A percentile compares a stretch with the other conserved stretches of the same genome.
Evolutionary conservation across 495 filamentous ascomycete genomes (phyloP).

Genomic region (Aspergillus wentii): DNA sequence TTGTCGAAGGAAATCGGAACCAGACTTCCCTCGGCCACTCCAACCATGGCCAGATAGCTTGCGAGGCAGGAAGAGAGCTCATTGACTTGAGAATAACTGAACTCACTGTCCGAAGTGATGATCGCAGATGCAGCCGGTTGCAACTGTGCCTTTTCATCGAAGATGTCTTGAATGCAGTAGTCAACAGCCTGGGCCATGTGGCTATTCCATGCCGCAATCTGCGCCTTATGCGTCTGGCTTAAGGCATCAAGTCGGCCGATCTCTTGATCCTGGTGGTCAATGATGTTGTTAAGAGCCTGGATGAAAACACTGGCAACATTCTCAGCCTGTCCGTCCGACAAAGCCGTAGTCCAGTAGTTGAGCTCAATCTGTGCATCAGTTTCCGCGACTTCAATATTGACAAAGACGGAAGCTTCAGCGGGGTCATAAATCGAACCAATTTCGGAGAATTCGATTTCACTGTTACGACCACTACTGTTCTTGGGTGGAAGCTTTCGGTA

Average conservation of each 20-base stretch:
- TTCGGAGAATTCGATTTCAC: slow-evolving; percentile 33
- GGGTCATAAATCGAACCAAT: slow-evolving; percentile 47
- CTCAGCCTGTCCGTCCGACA: slow-evolving; percentile 5
- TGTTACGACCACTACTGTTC: slow-evolving; percentile 12
- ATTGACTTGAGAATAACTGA: slow-evolving; percentile 48
- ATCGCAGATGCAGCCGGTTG: slow-evolving; percentile 37
- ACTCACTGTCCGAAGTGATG: slow-evolving; percentile 42
- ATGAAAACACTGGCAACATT: neutral
- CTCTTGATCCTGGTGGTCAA: neutral
- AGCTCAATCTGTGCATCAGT: slow-evolving; percentile 43
- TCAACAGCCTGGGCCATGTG: slow-evolving; percentile 26
- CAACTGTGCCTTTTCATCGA: slow-evolving; percentile 32
- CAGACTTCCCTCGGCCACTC: slow-evolving; percentile 30
- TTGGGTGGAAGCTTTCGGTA: slow-evolving; percentile 34
- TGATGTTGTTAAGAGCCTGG: neutral
- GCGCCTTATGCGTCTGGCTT: neutral
- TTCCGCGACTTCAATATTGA: slow-evolving; percentile 50
- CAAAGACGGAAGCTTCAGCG: slow-evolving; percentile 49
- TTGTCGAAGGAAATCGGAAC: slow-evolving; percentile 37
- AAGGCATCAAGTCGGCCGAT: neutral
- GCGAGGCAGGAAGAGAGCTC: slow-evolving; percentile 41
- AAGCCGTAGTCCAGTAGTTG: slow-evolving; percentile 52
- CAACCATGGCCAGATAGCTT: slow-evolving; percentile 31
- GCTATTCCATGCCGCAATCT: neutral
- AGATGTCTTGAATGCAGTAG: slow-evolving; percentile 37